Percentiles rank a stretch among this genome's conserved stretches.
Evolutionary conservation across 345 rosid genomes (phyloP).

Genomic region (Hibiscus trionum): DNA sequence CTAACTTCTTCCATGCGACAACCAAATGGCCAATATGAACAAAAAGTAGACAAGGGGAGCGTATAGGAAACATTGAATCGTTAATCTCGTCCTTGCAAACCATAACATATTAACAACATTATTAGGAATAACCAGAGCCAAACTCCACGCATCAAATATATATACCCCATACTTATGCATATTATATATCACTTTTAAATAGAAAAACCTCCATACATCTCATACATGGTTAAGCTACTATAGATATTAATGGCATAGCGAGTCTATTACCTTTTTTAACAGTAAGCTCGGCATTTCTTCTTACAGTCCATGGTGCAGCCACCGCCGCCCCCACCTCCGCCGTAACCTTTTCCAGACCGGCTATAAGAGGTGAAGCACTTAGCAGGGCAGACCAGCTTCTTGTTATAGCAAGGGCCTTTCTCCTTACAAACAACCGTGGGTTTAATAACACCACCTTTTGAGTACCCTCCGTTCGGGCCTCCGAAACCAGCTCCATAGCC

Average conservation of each 20-base stretch:
- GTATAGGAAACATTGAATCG: neutral
- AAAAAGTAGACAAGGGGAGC: too few species aligned
- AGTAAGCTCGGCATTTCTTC: slow-evolving; percentile 86
- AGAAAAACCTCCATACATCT: neutral
- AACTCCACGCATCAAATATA: neutral
- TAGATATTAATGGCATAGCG: neutral
- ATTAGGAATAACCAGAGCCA: neutral
- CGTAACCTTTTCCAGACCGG: slow-evolving; percentile 87
- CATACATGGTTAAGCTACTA: neutral
- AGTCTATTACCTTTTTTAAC: slow-evolving; percentile 15
- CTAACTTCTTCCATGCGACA: too few species aligned
- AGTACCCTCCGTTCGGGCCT: slow-evolving; percentile 62
- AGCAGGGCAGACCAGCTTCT: slow-evolving; percentile 86
- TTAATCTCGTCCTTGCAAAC: neutral
- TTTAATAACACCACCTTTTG: slow-evolving; percentile 52
- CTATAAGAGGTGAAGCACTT: slow-evolving; percentile 82
- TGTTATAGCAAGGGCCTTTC: slow-evolving; percentile 70
- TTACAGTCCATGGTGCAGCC: slow-evolving; percentile 94
- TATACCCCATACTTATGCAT: neutral
- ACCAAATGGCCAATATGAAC: too few species aligned
- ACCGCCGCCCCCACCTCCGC: slow-evolving; percentile 60
- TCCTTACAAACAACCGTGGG: slow-evolving; percentile 66
- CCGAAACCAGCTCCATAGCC: slow-evolving; percentile 66
- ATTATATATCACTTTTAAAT: neutral
- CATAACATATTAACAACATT: neutral